A percentile compares a stretch with the other conserved stretches of the same genome.
phyloP scores from a whole-genome alignment of 345 rosid species.

The Hevea brasiliensis region DNA sequence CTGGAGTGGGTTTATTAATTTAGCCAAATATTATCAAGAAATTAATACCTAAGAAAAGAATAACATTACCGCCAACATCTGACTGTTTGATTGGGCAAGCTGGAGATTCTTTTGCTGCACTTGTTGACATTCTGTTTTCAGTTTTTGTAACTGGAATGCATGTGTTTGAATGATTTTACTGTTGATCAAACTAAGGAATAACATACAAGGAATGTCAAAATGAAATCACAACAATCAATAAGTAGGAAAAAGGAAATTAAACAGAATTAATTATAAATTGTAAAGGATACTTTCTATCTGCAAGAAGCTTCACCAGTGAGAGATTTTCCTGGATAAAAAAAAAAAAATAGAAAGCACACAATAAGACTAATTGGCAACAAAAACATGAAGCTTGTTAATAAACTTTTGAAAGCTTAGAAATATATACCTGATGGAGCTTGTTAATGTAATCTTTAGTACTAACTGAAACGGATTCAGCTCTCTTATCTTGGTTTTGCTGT shows the following conservation, averaged over 20 bases:
- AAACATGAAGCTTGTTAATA: neutral
- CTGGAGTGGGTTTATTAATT: neutral
- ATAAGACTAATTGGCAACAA: constrained; percentile 8
- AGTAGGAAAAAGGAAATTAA: neutral
- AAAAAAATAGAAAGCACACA: constrained; percentile 19
- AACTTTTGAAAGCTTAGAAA: neutral
- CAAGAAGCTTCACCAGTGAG: constrained; percentile 44
- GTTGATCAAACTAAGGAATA: constrained; percentile 15
- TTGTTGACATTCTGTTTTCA: constrained; percentile 52
- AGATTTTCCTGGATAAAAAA: constrained; percentile 52
- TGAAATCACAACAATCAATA: constrained; percentile 1
- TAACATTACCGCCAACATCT: constrained; percentile 54
- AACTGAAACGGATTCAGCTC: constrained; percentile 27
- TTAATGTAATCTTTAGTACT: constrained; percentile 36
- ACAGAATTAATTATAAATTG: constrained; percentile 3
- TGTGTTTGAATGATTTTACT: constrained; percentile 61
- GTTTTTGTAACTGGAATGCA: constrained; percentile 52
- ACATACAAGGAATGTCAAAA: constrained; percentile 14
- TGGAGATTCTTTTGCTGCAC: constrained; percentile 61
- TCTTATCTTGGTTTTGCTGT: constrained; percentile 37
- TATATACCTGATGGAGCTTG: constrained; percentile 49
- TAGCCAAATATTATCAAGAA: constrained; percentile 15
- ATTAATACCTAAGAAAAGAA: neutral
- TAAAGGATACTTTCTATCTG: constrained; percentile 53
- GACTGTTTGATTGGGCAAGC: constrained; percentile 62